Evolutionary conservation across 2,329 filamentous ascomycete genomes (phyloP), one percentile per base, ranked within the genome.

Genomic region (Claviceps spartinae): DNA sequence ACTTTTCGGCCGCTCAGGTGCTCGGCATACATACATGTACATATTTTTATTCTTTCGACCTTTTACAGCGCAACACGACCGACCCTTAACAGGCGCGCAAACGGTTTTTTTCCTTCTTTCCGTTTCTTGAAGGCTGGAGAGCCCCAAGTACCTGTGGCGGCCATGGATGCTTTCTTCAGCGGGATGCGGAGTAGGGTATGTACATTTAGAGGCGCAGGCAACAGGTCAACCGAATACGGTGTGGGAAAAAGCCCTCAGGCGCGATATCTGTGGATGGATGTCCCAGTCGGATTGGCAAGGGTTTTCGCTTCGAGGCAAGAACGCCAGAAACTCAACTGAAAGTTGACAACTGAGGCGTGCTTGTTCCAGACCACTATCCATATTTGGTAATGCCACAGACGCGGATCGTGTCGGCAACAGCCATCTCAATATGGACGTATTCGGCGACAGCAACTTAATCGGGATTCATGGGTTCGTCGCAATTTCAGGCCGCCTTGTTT

Each of bases 11-110:
- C 49, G 37, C 41, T 47, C 48, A 30, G 48, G 34, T 54, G 49
- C 45, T 51, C 52, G 36, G 52, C 26, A 49, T 51, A n/a, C 13
- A 48, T 54, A 40, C 22, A 46, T 47, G 37, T 40, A 5, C 49
- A 37, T 22, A 22, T 8, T 38, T 20, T 20, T 36, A 3, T n/a
- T n/a, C 9, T 13, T 6, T 38, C 34, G 45, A 22, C n/a, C 20
- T 47, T 48, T 16, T 14, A 40, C n/a, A 49, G 49, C 52, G 49
- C 37, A 48, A 43, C 49, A 51, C 20, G 46, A 44, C 41, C 48
- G 49, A 49, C 36, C 50, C 16, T 44, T 49, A 2, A 36, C 43
- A 46, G 52, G 49, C 36, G 40, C 41, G 49, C 52, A 36, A 18
- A 20, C 2, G 13, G 38, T 36, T 37, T 22, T 40, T 4, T 48